Evolutionary conservation across 2,329 filamentous ascomycete genomes (phyloP), one percentile per base, ranked within the genome.

Genomic region (Ophiostoma pallidulum): DNA sequence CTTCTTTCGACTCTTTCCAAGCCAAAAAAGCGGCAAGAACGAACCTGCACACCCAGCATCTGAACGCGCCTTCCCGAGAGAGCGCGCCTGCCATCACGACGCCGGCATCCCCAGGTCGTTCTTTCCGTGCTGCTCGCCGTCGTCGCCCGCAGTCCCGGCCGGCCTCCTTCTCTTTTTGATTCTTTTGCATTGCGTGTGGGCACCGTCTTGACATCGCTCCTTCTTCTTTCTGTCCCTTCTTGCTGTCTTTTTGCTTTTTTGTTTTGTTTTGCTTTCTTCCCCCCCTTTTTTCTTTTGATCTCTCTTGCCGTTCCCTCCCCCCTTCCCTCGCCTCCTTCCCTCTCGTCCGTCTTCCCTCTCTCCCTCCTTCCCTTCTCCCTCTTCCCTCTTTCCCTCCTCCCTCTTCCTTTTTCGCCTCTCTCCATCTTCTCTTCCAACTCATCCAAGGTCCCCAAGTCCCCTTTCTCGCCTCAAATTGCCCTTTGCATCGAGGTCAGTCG

Each of bases 41-140:
- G 24, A 28, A 10, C 24, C 5, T 28, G 5, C 24, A 28, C 5
- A 28, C 24, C 24, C 5, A 28, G 24, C 5, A 28, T 10, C 24
- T 33, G 9, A 44, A 35, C 47, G 47, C 41, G 31, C 50, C 47
- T 52, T 52, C 50, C 50, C 8, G 12, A 22, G 19, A 22, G 4
- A 12, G 26, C 45, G 28, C 32, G 29, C 37, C n/a, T 36, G 19
- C 29, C 36, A 16, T 36, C 18, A 10, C 38, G 18, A 18, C 14
- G 3, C 10, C n/a, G n/a, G 24, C 31, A 26, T 13, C 9, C 22
- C 9, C 24, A 32, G 22, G 18, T 47, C 40, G 50, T 42, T 49
- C 50, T 48, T 49, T 51, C 49, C 45, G 9, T 29, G 16, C 4
- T 18, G 24, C 29, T 26, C 31, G 38, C 22, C 16, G 8, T 35